Base-by-base conservation (phyloP, 495 filamentous ascomycete genomes). In the Penicillium daleae region DNA sequence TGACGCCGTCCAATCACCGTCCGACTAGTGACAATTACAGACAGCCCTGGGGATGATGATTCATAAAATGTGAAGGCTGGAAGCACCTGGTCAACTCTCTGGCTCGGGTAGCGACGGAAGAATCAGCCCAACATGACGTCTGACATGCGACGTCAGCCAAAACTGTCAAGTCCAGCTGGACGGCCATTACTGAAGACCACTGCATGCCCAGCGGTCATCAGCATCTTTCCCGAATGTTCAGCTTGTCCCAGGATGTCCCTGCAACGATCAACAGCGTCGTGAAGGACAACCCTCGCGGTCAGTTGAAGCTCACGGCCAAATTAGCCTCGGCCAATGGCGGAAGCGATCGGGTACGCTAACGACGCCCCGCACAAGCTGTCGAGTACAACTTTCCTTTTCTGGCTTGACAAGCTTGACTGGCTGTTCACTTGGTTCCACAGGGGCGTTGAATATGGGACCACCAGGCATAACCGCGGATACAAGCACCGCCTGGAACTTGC, bases 381-480 rank as follows among this genome's bases (percentile, higher is more conserved):
- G 35, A 35, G 46, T 62, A 51, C 55, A 61, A 61, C 31, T n/a
- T 61, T 57, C 51, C 52, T 52, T 37, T 13, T 8, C 17, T 33
- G 32, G 33, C 21, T n/a, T 57, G 48, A 33, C 51, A 46, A 22
- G 19, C 40, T 9, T 46, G 42, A 46, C 50, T 31, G 27, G 13
- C 35, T 35, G 17, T 13, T 31, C 10, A n/a, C 6, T 15, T 13
- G 51, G 60, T 64, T 56, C 26, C 55, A 70, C 50, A 21, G 39
- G 15, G n/a, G 57, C 9, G 10, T 54, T 60, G 27, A 57, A 40
- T 33, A 64, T 64, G 66, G 56, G 56, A 66, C 54, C 27, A 22
- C 56, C 10, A 12, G 44, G n/a, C 21, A 26, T 17, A 60, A 39
- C 59, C 59, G 35, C 58, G 55, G 64, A 19, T 29, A 48, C 9